These are phyloP conservation scores for Carpinus viminea DNA, from an alignment of 306 rosid genomes.

Conservation along the genomic window DNA sequence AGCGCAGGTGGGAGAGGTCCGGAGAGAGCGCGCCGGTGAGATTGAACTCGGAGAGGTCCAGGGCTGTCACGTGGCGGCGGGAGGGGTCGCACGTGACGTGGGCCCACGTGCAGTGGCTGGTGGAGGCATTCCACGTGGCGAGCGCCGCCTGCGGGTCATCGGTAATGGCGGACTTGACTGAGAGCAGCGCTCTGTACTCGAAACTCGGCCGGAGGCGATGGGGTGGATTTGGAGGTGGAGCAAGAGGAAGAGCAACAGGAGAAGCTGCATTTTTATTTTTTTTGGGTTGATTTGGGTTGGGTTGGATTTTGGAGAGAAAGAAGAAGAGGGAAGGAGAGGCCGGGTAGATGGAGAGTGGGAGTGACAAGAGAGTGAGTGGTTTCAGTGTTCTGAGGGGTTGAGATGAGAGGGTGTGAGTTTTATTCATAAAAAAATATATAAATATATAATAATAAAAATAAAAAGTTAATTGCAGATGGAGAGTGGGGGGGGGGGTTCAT, in stretches of 20 bases:
- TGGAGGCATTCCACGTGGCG: slow-evolving; percentile 64
- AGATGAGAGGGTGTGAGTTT: slow-evolving; percentile 16
- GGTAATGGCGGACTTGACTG: slow-evolving; percentile 52
- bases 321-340: not conserved
- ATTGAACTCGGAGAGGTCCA: slow-evolving; percentile 58
- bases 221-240: slow-evolving; percentile 27
- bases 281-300: not conserved
- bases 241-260: slow-evolving; percentile 29
- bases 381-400: not conserved
- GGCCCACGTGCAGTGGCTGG: slow-evolving; percentile 58
- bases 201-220: slow-evolving; percentile 24
- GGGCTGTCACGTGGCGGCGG: slow-evolving; percentile 58
- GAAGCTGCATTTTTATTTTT: slow-evolving; percentile 44
- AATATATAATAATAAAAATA: too few relatives aligned
- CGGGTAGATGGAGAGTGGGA: not conserved
- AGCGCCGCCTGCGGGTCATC: slow-evolving; percentile 53
- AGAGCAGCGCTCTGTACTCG: slow-evolving; percentile 69
- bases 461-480: not conserved
- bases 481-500: not conserved
- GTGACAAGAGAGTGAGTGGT: not conserved
- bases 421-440: not conserved
- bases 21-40: slow-evolving; percentile 65
- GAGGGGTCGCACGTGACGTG: slow-evolving; percentile 65
- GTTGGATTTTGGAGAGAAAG: not conserved
- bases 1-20: slow-evolving; percentile 52